Base-by-base conservation (phyloP, 371 early-diverging fungal genomes). In the Mortierella polycephala region DNA sequence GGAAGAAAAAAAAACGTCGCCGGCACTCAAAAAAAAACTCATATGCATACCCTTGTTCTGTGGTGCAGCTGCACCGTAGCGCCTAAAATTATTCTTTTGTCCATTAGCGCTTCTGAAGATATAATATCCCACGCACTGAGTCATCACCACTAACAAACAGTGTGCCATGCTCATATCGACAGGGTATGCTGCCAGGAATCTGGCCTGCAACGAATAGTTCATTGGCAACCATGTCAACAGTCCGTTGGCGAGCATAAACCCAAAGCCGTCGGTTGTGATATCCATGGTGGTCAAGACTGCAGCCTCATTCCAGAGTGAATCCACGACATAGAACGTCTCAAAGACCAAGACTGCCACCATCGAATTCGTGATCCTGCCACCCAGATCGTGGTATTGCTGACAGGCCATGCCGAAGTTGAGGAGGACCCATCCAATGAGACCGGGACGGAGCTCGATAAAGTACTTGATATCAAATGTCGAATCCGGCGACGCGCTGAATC, bases 251-350 rank as follows among this genome's bases (percentile, higher is more conserved):
- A 96, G 86, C 97, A 96, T 96, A 81, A 88, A 96, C 12, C 98
- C 98, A 82, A 98, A 97, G 0, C 98, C 98, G 67, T 97, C 98
- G 0, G 88, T 92, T 7, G 92, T 94, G 57, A 96, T 93, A 66
- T 97, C 98, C 96, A 96, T 96, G 16, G 97, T 97, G 5, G 97
- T 96, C 77, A 97, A 72, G 23, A 98, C 92, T 13, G 93, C 88
- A 5, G 84, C 67, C 83, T 92, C 95, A 73, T 91, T 89, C 83
- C 88, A 89, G 16, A 96, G 81, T 5, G 96, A 90, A 74, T 98
- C 98, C 39, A 94, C 57, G 23, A 94, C 90, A 81, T 98, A 98
- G 79, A 88, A 90, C 11, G 82, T 87, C 82, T 97, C 94, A 70
- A 94, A 94, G 39, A 88, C 64, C 7, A 88, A 68, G 10, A 94